Evolutionary conservation across 257 asterid species (phyloP).

Genomic region (Buddleja alternifolia): DNA sequence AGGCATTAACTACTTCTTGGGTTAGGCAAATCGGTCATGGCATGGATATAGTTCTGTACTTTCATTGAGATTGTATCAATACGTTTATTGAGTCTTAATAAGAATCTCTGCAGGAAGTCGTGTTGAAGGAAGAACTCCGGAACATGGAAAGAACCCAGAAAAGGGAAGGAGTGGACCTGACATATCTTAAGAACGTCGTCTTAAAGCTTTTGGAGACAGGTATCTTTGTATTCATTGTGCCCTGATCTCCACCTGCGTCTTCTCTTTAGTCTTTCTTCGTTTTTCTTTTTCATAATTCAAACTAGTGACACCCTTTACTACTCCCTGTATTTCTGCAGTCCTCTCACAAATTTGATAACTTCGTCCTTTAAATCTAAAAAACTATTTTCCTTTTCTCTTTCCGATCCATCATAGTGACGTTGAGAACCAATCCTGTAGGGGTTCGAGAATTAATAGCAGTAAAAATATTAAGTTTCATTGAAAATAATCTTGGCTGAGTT

Average conservation of each 20-base stretch:
- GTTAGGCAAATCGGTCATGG: constrained; percentile 3
- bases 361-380: background rate
- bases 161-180: constrained; percentile 99
- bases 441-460: constrained; percentile 6
- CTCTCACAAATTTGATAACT: background rate
- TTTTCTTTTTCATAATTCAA: too few relatives aligned
- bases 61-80: constrained; percentile 24
- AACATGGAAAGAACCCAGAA: constrained; percentile 89
- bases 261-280: background rate
- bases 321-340: background rate
- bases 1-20: background rate
- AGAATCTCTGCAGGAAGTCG: constrained; percentile 68
- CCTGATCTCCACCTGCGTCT: constrained; percentile 25
- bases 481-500: background rate
- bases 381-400: background rate
- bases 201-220: constrained; percentile 97
- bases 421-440: background rate
- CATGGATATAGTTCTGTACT: constrained; percentile 11
- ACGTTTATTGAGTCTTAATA: constrained; percentile 22
- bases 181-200: constrained; percentile 89
- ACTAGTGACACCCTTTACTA: background rate
- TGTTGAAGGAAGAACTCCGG: constrained; percentile 92
- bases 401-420: background rate
- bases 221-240: constrained; percentile 32
- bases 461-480: background rate